These are phyloP conservation scores for Withania somnifera DNA, from an alignment of 305 asterid genomes.

Conservation along the genomic window DNA sequence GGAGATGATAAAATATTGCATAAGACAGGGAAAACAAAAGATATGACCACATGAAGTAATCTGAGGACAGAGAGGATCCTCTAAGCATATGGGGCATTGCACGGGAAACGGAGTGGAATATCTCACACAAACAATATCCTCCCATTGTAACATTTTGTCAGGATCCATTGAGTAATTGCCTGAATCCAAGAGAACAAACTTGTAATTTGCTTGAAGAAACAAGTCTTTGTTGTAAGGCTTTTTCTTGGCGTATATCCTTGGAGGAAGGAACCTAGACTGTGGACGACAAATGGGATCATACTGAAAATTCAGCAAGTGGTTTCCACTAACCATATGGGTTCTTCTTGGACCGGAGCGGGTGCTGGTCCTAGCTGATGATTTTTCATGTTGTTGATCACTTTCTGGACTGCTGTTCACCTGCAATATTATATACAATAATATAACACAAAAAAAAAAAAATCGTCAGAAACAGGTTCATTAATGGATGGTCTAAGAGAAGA, in stretches of 20 bases:
- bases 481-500: background rate
- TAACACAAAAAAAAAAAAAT: too few species aligned
- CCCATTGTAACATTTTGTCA: constrained; percentile 81
- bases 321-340: constrained; percentile 58
- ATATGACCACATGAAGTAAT: constrained; percentile 96
- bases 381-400: constrained; percentile 9
- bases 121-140: constrained; percentile 82
- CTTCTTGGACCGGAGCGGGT: constrained; percentile 40
- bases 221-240: constrained; percentile 89
- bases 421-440: too few species aligned
- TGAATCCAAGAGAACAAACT: constrained; percentile 76
- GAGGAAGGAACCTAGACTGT: constrained; percentile 46
- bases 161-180: constrained; percentile 68
- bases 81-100: constrained; percentile 92
- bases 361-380: background rate
- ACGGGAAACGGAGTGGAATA: constrained; percentile 57
- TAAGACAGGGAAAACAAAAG: constrained; percentile 86
- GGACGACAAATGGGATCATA: constrained; percentile 73
- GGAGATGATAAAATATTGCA: constrained; percentile 57
- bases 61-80: constrained; percentile 82
- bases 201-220: constrained; percentile 92
- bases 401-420: constrained; percentile 43
- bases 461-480: too few species aligned
- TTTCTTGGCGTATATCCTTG: constrained; percentile 42
- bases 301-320: constrained; percentile 85